Evolutionary conservation across 441 rosid species (phyloP), one percentile per base, ranked within the genome.

Genomic region (Viola pubescens): DNA sequence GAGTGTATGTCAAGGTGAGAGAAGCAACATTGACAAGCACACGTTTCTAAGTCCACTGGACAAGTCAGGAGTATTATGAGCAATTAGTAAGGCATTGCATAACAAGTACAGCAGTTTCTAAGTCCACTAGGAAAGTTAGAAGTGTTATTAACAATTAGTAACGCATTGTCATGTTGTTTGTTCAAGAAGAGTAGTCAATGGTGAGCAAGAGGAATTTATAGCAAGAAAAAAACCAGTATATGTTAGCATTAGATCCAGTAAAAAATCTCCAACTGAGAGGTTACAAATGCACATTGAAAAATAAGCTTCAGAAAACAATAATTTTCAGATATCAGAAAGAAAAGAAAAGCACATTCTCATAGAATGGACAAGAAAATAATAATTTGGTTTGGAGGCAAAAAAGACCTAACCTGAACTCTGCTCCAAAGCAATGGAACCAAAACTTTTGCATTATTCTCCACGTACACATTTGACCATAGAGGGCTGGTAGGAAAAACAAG

Each of bases 391-490:
- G 44, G 13, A 40, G 58, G 59, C 34, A 57, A 69, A 64, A 54
- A 56, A 37, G 4, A 9, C 11, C 53, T 55, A 65, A 94, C 99
- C 96, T 94, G 99, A 82, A 94, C 91, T 78, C 99, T 85, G 60
- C 85, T 83, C 99, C 99, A 94, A 65, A 82, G 91, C 60, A 94
- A 78, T 14, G 96, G 99, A 70, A 94, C 96, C 83, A 90, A 75
- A 72, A 86, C 97, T 81, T 79, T 90, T 51, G 99, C 97, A 69
- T 82, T 73, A 71, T 94, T 90, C 79, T 90, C 95, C 74, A 94
- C 95, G 64, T 82, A 77, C 64, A 94, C 88, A 85, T 88, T 88
- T 58, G 98, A 89, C 97, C 96, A 88, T 41, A 79, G 73, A 72
- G 86, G 94, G 59, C 77, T 75, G 62, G 89, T 89, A 61, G 98